Percentiles rank a stretch among this genome's conserved stretches.
Conservation (phyloP, 495 filamentous ascomycete genomes). For the Daldinia bambusicola region DNA sequence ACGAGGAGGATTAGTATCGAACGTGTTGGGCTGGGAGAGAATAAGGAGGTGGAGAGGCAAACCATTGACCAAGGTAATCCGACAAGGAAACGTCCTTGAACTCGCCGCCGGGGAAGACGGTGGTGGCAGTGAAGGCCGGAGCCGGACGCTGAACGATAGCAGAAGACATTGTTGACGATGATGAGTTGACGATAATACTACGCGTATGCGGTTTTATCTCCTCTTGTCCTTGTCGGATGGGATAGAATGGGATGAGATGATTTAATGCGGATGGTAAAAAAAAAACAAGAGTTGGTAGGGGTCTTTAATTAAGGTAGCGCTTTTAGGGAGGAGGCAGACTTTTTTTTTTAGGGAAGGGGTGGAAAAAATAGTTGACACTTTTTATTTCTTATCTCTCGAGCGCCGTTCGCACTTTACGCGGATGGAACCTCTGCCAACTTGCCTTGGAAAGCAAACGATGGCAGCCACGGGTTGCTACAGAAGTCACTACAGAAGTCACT, state of each 20-base stretch:
- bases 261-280: not conserved
- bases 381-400: slow-evolving; percentile 17
- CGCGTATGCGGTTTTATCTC: not conserved
- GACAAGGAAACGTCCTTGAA: slow-evolving; percentile 57
- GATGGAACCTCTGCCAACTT: too few species aligned
- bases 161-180: slow-evolving; percentile 41
- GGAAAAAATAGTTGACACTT: not conserved
- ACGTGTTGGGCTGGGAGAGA: not conserved
- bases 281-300: not conserved
- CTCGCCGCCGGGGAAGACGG: slow-evolving; percentile 56
- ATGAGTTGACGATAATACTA: not conserved
- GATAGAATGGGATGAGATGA: not conserved
- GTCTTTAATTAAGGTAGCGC: not conserved
- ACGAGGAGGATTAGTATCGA: slow-evolving; percentile 8
- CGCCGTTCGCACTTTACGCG: not conserved
- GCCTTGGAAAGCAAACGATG: slow-evolving; percentile 18
- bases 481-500: too few species aligned
- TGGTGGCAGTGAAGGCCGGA: slow-evolving; percentile 60
- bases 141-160: slow-evolving; percentile 65
- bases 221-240: not conserved
- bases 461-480: slow-evolving; percentile 18
- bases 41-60: slow-evolving; percentile 16
- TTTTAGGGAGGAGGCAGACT: not conserved
- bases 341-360: not conserved
- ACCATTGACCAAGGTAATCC: slow-evolving; percentile 49